phyloP scores from a whole-genome alignment of 1,139 yeast genomes.

The Sugiyamaella castrensis region DNA sequence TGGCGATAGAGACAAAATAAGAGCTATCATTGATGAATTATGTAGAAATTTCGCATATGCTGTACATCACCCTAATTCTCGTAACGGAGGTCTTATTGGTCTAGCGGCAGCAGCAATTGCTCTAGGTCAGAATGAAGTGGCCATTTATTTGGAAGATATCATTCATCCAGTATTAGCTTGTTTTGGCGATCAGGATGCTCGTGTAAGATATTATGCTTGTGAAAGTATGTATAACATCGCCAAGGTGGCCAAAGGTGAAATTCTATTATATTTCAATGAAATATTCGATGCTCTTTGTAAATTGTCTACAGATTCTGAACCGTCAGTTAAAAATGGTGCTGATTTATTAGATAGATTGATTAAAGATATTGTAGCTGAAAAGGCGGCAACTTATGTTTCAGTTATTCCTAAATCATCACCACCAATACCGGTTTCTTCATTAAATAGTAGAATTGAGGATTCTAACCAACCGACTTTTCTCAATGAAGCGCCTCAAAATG shows the following conservation, averaged over 20 bases:
- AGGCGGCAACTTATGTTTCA: conserved; percentile 89
- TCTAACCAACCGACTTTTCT: conserved; percentile 29
- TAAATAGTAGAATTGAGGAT: conserved; percentile 21
- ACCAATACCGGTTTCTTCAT: conserved; percentile 4
- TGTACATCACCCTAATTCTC: conserved; percentile 70
- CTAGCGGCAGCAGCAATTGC: conserved; percentile 79
- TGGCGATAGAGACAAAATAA: conserved; percentile 66
- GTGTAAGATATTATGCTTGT: conserved; percentile 95
- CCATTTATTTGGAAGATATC: conserved; percentile 75
- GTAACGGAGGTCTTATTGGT: conserved; percentile 75
- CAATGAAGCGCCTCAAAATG: conserved; percentile 53
- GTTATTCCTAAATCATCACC: conserved; percentile 45
- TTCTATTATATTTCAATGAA: conserved; percentile 85
- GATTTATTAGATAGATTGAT: conserved; percentile 86
- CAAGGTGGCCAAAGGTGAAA: conserved; percentile 95
- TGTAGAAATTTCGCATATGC: conserved; percentile 72
- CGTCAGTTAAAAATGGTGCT: conserved; percentile 93
- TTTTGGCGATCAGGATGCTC: conserved; percentile 93
- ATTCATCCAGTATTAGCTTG: conserved; percentile 93
- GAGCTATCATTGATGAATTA: conserved; percentile 62
- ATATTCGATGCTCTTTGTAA: conserved; percentile 87
- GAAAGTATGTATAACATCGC: conserved; percentile 95
- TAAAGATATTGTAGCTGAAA: conserved; percentile 94
- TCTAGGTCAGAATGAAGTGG: conserved; percentile 65
- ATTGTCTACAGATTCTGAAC: conserved; percentile 87